Evolutionary conservation across 441 rosid species (phyloP), one percentile per base, ranked within the genome.

Genomic region (Capsella rubella): DNA sequence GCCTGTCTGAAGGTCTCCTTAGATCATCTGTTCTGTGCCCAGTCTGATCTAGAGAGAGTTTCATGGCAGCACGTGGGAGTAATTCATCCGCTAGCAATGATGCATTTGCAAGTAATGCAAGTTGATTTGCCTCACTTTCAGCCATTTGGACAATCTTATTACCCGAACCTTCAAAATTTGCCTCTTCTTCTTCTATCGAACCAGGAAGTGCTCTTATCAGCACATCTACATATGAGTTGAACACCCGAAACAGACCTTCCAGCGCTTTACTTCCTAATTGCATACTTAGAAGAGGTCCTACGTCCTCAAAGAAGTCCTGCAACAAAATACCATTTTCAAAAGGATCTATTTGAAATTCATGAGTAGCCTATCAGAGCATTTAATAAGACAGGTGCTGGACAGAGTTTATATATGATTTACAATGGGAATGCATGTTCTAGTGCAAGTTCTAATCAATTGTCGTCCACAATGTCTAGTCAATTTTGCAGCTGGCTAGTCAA

Each of bases 241-340:
- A 96, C 43, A 96, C 98, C 75, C 89, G 95, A 80, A 92, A 96
- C 79, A 92, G 81, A 71, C 97, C 97, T 84, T 96, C 98, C 72
- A 96, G 81, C 25, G 91, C 90, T 80, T 94, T 92, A 77, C 93
- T 92, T 75, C 98, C 98, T 85, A 96, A 77, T 80, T 96, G 97
- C 99, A 96, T 96, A 69, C 98, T 91, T 74, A 94, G 81, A 50
- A 96, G 89, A 15, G 98, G 98, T 56, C 97, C 98, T 28, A 92
- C 98, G 56, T 96, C 99, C 87, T 96, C 98, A 78, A 92, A 92
- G 84, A 96, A 96, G 64, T 96, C 98, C 99, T 96, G 78, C 57
- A 79, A 70, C 59, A 60, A 70, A 62, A 63, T 53, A 65, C 42
- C 6, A 43, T 28, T 52, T 12, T 39, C 16, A 60, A 35, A 45